These are phyloP conservation scores for Xylaria sp. DNA, from an alignment of 2,329 filamentous ascomycete species.

Conservation along the genomic window DNA sequence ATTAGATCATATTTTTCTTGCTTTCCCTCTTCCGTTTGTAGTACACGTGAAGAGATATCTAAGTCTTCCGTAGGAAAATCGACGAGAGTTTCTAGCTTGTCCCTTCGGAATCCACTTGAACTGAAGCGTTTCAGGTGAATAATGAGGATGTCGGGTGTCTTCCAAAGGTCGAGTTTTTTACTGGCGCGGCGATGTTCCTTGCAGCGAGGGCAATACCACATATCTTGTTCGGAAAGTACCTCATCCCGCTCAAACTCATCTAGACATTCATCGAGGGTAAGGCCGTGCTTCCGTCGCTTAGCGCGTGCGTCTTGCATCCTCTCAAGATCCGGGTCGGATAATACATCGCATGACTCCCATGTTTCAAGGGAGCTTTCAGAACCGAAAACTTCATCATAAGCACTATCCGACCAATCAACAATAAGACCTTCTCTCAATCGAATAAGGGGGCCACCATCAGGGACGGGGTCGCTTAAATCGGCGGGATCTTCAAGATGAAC, in stretches of 20 bases:
- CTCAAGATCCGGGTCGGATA: constrained; percentile 73
- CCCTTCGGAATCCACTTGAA: constrained; percentile 80
- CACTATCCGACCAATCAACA: constrained; percentile 82
- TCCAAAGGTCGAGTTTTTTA: constrained; percentile 98
- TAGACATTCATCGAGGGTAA: constrained; percentile 89
- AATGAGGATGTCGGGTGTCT: constrained; percentile 91
- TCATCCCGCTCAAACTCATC: constrained; percentile 96
- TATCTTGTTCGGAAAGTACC: constrained; percentile 92
- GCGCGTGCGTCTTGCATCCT: constrained; percentile 71
- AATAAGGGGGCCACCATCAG: constrained; percentile 72
- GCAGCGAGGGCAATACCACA: constrained; percentile 97
- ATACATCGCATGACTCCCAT: constrained; percentile 62
- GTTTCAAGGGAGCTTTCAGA: constrained; percentile 66
- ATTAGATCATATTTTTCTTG: constrained; percentile 91
- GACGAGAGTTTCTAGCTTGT: constrained; percentile 91
- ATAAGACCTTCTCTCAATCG: constrained; percentile 86
- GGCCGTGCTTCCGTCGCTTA: constrained; percentile 76
- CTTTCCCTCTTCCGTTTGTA: constrained; percentile 83
- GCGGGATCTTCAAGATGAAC: constrained; percentile 41
- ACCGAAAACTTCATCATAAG: constrained; percentile 77
- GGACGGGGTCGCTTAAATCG: constrained; percentile 51
- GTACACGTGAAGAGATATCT: constrained; percentile 82
- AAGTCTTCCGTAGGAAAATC: constrained; percentile 91
- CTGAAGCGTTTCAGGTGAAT: constrained; percentile 97
- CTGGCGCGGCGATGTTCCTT: constrained; percentile 92